Evolutionary conservation across 2,329 filamentous ascomycete genomes (phyloP).

Genomic region (Diaporthe humulicola): DNA sequence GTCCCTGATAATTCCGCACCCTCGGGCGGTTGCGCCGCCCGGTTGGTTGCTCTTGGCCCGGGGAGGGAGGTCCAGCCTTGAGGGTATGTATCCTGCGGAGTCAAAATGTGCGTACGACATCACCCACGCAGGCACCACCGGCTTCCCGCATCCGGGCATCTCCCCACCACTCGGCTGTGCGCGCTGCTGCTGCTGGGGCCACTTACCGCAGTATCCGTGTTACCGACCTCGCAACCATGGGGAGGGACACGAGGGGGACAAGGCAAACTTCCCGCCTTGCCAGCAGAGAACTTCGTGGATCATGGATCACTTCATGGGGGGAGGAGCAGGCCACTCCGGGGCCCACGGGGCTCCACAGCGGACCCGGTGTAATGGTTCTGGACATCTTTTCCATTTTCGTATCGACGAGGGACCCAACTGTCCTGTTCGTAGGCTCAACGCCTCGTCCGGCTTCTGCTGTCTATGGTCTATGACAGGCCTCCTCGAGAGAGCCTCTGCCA

Average conservation of each 20-base stretch:
- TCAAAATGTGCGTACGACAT: background rate
- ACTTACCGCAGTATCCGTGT: slow-evolving; percentile 5
- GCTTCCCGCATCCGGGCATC: slow-evolving; percentile 1
- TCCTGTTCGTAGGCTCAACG: slow-evolving; percentile 11
- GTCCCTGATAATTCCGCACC: slow-evolving; percentile 12
- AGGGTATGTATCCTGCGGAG: background rate
- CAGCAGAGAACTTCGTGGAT: slow-evolving; percentile 1
- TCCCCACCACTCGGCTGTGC: background rate
- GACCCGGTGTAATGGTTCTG: slow-evolving; percentile 26
- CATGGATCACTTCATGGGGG: slow-evolving; percentile 11
- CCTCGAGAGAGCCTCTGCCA: slow-evolving; percentile 7
- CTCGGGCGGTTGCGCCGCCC: slow-evolving; percentile 16
- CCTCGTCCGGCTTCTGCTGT: slow-evolving; percentile 16
- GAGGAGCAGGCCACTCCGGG: slow-evolving; percentile 12
- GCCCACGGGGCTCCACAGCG: slow-evolving; percentile 14
- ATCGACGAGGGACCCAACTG: slow-evolving; percentile 12
- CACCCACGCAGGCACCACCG: background rate
- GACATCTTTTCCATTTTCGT: slow-evolving; percentile 22
- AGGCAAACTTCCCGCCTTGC: slow-evolving; percentile 9
- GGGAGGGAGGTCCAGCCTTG: background rate
- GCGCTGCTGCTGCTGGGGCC: background rate
- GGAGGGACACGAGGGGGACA: background rate
- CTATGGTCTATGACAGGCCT: slow-evolving; percentile 24
- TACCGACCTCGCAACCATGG: background rate
- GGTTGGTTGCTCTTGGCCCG: background rate